These are phyloP conservation scores for Saccharomycopsis hybrid DNA, from an alignment of 1,139 yeast genomes.

Conservation along the genomic window DNA sequence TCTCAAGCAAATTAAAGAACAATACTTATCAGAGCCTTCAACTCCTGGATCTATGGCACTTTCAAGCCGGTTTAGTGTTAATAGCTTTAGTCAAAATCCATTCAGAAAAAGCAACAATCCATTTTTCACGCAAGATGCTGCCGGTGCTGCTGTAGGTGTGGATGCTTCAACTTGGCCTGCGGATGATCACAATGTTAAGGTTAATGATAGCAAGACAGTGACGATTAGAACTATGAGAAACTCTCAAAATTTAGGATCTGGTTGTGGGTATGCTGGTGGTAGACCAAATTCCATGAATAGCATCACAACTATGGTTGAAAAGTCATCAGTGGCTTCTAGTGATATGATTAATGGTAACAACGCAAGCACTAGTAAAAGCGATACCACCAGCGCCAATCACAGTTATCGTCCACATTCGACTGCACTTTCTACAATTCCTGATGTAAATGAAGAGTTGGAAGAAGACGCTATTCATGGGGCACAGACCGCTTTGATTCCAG, in stretches of 20 bases:
- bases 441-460: neutral
- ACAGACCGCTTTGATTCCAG: slow-evolving; percentile 7
- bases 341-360: no score
- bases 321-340: no score
- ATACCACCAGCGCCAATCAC: no score
- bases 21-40: slow-evolving; percentile 17
- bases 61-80: neutral
- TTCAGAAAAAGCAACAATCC: neutral
- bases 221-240: slow-evolving; percentile 1
- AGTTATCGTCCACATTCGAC: no score
- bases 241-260: neutral
- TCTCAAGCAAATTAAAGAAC: slow-evolving; percentile 8
- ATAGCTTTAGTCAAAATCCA: neutral
- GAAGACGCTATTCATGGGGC: neutral
- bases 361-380: no score
- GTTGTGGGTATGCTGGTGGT: neutral
- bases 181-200: neutral
- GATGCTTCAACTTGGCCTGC: no score
- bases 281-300: no score
- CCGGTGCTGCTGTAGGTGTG: no score
- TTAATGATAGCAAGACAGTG: slow-evolving; percentile 6
- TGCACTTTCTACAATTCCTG: neutral
- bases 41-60: slow-evolving; percentile 8
- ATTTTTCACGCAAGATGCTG: neutral
- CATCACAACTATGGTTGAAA: no score